These are phyloP conservation scores for Hippophae gyantsensis DNA, from an alignment of 306 rosid species.

Conservation along the genomic window DNA sequence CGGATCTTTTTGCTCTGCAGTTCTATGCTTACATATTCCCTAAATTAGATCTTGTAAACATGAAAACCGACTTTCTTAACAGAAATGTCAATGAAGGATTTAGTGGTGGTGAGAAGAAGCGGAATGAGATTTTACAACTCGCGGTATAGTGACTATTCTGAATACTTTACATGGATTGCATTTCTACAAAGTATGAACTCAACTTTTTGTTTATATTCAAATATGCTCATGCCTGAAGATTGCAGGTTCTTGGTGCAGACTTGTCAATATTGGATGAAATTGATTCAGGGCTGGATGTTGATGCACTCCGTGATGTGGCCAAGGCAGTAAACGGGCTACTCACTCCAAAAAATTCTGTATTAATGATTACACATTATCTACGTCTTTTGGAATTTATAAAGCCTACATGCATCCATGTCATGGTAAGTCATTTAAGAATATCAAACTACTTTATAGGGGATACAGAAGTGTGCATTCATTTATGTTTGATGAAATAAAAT, in stretches of 20 bases:
- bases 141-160: conserved; percentile 29
- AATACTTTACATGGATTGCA: neutral
- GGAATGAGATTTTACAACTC: conserved; percentile 89
- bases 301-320: conserved; percentile 90
- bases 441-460: conserved; percentile 9
- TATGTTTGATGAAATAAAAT: neutral
- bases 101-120: conserved; percentile 92
- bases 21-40: conserved; percentile 65
- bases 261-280: conserved; percentile 86
- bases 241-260: conserved; percentile 92
- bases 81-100: conserved; percentile 95
- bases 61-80: conserved; percentile 83
- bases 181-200: neutral
- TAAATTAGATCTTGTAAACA: conserved; percentile 74
- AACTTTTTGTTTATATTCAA: neutral
- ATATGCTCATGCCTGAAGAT: neutral
- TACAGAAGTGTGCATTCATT: neutral
- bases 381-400: conserved; percentile 67
- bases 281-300: conserved; percentile 96
- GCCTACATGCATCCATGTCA: conserved; percentile 69
- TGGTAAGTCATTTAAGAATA: conserved; percentile 46
- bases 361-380: conserved; percentile 86
- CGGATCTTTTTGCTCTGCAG: conserved; percentile 40
- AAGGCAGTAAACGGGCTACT: conserved; percentile 66
- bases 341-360: conserved; percentile 58